Evolutionary conservation across 1,284 basidiomycete species (phyloP).

Genomic region (Ceratobasidium sp.): DNA sequence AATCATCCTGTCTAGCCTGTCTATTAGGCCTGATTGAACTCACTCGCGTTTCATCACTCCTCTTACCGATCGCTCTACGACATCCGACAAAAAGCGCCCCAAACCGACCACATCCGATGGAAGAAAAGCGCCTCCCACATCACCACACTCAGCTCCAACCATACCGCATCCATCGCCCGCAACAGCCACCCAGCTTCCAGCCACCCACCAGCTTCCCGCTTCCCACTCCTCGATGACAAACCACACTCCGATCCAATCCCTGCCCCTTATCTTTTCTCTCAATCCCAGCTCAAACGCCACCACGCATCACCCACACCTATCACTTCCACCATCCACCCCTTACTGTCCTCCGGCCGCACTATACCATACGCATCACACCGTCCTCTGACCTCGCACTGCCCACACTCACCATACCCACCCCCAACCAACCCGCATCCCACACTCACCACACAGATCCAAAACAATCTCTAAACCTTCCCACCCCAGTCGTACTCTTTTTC

Average conservation of each 20-base stretch:
- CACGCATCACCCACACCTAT: slow-evolving; percentile 1
- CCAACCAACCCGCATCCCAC: neutral
- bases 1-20: neutral
- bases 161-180: no score
- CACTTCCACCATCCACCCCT: slow-evolving; percentile 4
- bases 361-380: no score
- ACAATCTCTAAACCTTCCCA: slow-evolving; percentile 14
- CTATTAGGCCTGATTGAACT: slow-evolving; percentile 8
- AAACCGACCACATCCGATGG: neutral
- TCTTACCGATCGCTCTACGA: no score
- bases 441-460: slow-evolving; percentile 7
- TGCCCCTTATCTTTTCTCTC: no score
- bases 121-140: neutral
- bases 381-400: neutral
- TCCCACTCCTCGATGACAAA: no score
- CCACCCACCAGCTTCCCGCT: no score
- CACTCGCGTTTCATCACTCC: slow-evolving; percentile 17
- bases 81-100: neutral
- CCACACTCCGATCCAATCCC: no score
- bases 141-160: no score
- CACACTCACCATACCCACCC: neutral
- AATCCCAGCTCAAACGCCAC: slow-evolving; percentile 7
- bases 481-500: neutral
- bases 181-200: no score
- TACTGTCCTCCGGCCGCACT: no score